Evolutionary conservation across 2,329 filamentous ascomycete species (phyloP).

Genomic region (Colletotrichum destructivum): DNA sequence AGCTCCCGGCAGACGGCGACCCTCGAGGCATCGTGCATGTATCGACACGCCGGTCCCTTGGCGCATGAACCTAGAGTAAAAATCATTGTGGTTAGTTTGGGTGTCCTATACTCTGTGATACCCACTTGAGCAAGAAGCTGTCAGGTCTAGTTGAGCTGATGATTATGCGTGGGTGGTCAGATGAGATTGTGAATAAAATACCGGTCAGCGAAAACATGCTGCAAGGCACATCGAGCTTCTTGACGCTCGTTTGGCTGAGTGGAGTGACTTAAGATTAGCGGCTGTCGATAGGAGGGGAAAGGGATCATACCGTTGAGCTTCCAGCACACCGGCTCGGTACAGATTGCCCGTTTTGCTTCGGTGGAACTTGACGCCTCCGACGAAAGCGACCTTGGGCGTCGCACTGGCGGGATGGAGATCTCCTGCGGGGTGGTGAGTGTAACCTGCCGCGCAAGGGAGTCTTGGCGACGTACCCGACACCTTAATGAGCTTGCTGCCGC

Average conservation of each 20-base stretch:
- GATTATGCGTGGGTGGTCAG: slow-evolving; percentile 44
- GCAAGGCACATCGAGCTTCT: slow-evolving; percentile 82
- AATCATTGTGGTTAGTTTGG: slow-evolving; percentile 58
- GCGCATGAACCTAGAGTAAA: slow-evolving; percentile 81
- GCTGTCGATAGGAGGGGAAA: slow-evolving; percentile 42
- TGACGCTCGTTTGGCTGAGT: slow-evolving; percentile 67
- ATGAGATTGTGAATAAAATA: slow-evolving; percentile 66
- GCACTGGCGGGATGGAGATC: slow-evolving; percentile 73
- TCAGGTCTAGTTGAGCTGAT: slow-evolving; percentile 8
- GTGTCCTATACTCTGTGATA: slow-evolving; percentile 57
- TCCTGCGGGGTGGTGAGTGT: slow-evolving; percentile 57
- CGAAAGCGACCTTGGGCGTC: slow-evolving; percentile 80
- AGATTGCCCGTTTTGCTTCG: slow-evolving; percentile 92
- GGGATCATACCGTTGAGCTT: slow-evolving; percentile 79
- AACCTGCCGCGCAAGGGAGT: slow-evolving; percentile 44
- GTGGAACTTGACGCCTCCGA: slow-evolving; percentile 86
- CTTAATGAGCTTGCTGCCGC: slow-evolving; percentile 87
- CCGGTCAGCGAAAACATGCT: slow-evolving; percentile 79
- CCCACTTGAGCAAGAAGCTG: slow-evolving; percentile 18
- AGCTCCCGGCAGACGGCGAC: slow-evolving; percentile 93
- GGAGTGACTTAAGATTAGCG: slow-evolving; percentile 54
- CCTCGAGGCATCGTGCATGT: slow-evolving; percentile 86
- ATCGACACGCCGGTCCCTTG: slow-evolving; percentile 85
- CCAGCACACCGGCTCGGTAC: slow-evolving; percentile 81
- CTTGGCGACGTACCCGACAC: slow-evolving; percentile 72